Evolutionary conservation across 2,329 filamentous ascomycete genomes (phyloP).

Genomic region (Bipolaris oryzae): DNA sequence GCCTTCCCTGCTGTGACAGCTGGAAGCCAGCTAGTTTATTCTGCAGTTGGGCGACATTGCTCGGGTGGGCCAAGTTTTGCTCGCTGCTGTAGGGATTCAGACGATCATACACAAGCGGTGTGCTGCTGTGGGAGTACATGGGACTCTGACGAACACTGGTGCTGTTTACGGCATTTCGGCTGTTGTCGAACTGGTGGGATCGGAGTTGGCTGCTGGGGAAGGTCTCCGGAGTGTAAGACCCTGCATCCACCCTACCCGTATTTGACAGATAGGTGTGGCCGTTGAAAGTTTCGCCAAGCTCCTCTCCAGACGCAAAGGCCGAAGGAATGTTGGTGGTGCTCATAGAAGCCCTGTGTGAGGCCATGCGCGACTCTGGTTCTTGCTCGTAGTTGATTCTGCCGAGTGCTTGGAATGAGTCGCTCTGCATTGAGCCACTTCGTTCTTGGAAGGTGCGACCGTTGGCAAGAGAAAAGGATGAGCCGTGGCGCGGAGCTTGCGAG

Average conservation of each 20-base stretch:
- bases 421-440: slow-evolving; percentile 48
- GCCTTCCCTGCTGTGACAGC: slow-evolving; percentile 49
- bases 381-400: slow-evolving; percentile 44
- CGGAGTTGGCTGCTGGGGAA: slow-evolving; percentile 43
- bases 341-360: slow-evolving; percentile 42
- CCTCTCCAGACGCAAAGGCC: slow-evolving; percentile 31
- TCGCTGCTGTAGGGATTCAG: slow-evolving; percentile 52
- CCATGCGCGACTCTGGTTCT: slow-evolving; percentile 41
- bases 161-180: slow-evolving; percentile 53
- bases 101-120: slow-evolving; percentile 53
- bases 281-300: slow-evolving; percentile 32
- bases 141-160: slow-evolving; percentile 54
- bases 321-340: slow-evolving; percentile 37
- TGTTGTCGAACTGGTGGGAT: slow-evolving; percentile 49
- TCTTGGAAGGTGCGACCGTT: slow-evolving; percentile 49
- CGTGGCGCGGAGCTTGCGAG: slow-evolving; percentile 50
- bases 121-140: slow-evolving; percentile 55
- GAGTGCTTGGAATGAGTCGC: slow-evolving; percentile 47
- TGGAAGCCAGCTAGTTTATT: slow-evolving; percentile 57
- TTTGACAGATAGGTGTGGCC: slow-evolving; percentile 33
- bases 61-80: slow-evolving; percentile 50
- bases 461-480: slow-evolving; percentile 57
- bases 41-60: slow-evolving; percentile 55
- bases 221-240: slow-evolving; percentile 46
- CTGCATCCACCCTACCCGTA: slow-evolving; percentile 28